Evolutionary conservation across 306 rosid genomes (phyloP), one percentile per base, ranked within the genome.

Genomic region (Corylus avellana): DNA sequence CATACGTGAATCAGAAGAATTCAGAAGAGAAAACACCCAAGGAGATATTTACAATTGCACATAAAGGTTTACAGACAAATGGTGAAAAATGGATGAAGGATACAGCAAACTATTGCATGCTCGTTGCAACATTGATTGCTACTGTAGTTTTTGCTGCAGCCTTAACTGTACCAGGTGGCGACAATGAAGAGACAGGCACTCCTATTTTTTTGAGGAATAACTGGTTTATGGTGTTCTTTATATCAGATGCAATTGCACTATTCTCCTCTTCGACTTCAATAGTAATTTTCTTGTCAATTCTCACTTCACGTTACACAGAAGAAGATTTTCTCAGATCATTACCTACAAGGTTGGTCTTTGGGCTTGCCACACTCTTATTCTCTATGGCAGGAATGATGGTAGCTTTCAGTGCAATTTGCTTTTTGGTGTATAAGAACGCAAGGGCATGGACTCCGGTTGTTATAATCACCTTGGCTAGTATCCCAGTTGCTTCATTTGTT

Each of bases 51-150:
- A 75, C 44, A 14, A 1, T 14, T 5, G 4, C 10, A 59, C 70
- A 75, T 75, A 17, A 4, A 8, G 1, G 4, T 46, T 44, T 42
- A 29, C 4, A 7, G 22, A 44, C 22, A 54, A 22, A 4, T 22
- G 78, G 78, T 42, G 57, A 75, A 10, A 10, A 20, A 12, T 75
- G 71, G 78, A 75, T 59, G 78, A 75, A 59, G 29, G 11, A 32
- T 1, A 75, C 69, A 0, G 46, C 70, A 22, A 75, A 42, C 32
- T 44, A 37, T n/a, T 13, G 78, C 47, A 10, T 47, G 20, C 29
- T 75, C 49, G 57, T 59, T 10, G 62, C 78, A 5, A 1, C 51
- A 9, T 20, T 75, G 6, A 14, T 75, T 22, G n/a, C 54, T 5
- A 58, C 47, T 22, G 10, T 32, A 42, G 27, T 59, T 20, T 46